Base-by-base conservation (phyloP, 805 yeast genomes). In the Spathaspora gorwiae region DNA sequence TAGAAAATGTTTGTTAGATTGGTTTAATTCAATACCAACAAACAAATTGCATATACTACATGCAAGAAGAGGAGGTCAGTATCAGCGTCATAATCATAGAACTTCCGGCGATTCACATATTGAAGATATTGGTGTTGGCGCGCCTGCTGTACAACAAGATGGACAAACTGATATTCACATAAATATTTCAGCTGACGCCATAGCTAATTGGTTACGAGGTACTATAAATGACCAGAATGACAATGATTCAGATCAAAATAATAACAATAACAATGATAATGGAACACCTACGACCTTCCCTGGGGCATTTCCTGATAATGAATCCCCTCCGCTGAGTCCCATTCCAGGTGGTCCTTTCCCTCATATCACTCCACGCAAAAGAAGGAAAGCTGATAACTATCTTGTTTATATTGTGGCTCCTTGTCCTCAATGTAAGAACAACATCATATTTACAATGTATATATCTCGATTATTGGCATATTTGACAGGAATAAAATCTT, bases 341-440 rank as follows among this genome's bases (percentile, higher is more conserved):
- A 19, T 19, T 19, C 24, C 24, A 19, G 24, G 5, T 19, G 24
- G 24, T 3, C 24, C 24, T 19, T 19, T 19, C 5, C 24, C 24
- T 19, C 24, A 5, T 19, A 19, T 19, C 24, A 19, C 4, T 19
- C 32, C 2, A 3, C 32, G 6, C 5, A 9, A 9, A 29, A 29
- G 12, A 29, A 29, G 6, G 9, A 29, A 29, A 29, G 3, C 12
- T 9, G 19, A 7, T 24, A n/a, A 37, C 6, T 26, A 46, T 32
- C 35, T 41, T 29, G 56, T 55, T 19, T 48, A 53, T 12, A 46
- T 64, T 9, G 43, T 63, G 30, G 64, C 70, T 6, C 53, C 65
- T 6, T 71, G 76, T 45, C 75, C 75, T 3, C 76, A 71, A 47
- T 71, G 76, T 47, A 68, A 68, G 44, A 52, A 56, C 26, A 60